Evolutionary conservation across 2,329 filamentous ascomycete genomes (phyloP), one percentile per base, ranked within the genome.

Genomic region (Colletotrichum tropicale): DNA sequence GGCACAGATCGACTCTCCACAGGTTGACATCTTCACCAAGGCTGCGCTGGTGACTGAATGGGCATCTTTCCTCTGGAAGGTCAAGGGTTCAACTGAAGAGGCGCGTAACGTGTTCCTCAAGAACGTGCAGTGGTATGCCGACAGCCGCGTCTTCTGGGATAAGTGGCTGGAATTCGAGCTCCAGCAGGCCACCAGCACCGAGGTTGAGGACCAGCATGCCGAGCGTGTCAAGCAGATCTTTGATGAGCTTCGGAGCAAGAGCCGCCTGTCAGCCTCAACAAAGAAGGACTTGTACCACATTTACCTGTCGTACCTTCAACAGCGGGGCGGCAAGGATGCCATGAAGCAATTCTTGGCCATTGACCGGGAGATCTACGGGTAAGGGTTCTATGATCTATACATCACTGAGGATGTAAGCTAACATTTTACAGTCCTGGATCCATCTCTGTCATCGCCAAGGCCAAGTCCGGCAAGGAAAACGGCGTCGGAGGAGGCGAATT

Each of bases 151-250:
- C 58, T 98, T 98, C 88, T 99, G 97, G 96, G 89, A 93, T 79
- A 94, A 92, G 81, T 98, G 96, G 88, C 90, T 98, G 70, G 88
- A 94, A 74, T 98, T 99, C 81, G 97, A 99, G 86, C 88, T 98
- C 65, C 92, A 94, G 72, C 96, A 98, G 83, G 94, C 95, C 13
- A 93, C 93, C 2, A 93, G 87, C 76, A 86, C 88, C 2, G 90
- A 92, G 66, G 88, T 90, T 4, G 94, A 96, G 81, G 80, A 87
- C 2, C 87, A 91, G 72, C 92, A 95, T 72, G 92, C 93, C 68
- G 88, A 92, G 78, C 93, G 93, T n/a, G 92, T 98, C 82, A 95
- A 95, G 86, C 90, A 93, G 69, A 94, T 98, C 15, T 92, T 96
- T 81, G 90, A 94, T 26, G 92, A 95, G 80, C 90, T 98, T 80